phyloP scores from a whole-genome alignment of 2,329 filamentous ascomycete species.

The Hymenoscyphus albidus region DNA sequence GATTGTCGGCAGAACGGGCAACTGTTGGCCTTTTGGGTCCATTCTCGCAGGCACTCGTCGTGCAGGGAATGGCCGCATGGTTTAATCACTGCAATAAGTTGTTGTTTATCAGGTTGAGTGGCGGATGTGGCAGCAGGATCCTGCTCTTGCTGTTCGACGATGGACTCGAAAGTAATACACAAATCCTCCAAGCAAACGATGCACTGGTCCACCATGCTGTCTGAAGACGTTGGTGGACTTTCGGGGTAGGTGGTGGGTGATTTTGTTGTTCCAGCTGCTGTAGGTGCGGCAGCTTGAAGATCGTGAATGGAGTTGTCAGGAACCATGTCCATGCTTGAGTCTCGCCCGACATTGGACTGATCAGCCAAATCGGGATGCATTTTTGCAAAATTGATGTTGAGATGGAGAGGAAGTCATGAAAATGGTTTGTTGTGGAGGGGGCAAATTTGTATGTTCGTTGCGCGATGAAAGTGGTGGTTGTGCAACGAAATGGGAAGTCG shows the following conservation, averaged over 20 bases:
- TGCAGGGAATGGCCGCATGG: constrained; percentile 91
- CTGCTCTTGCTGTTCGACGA: constrained; percentile 24
- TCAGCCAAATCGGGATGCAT: constrained; percentile 44
- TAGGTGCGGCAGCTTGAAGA: neutral
- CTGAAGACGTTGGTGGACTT: constrained; percentile 16
- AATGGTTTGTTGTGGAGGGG: constrained; percentile 22
- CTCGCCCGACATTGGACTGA: constrained; percentile 55
- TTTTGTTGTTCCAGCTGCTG: constrained; percentile 1
- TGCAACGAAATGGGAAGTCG: constrained; percentile 7
- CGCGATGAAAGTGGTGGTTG: constrained; percentile 5
- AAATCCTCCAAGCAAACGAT: constrained; percentile 66
- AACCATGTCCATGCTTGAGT: constrained; percentile 12
- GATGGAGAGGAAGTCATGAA: constrained; percentile 31
- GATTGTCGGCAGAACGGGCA: constrained; percentile 92
- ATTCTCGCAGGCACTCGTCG: constrained; percentile 86
- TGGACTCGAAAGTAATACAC: constrained; percentile 29
- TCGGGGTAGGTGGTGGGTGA: constrained; percentile 10
- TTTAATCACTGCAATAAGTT: constrained; percentile 53
- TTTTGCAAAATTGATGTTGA: constrained; percentile 21
- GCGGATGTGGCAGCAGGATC: constrained; percentile 21
- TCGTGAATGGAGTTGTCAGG: constrained; percentile 7
- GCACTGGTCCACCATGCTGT: constrained; percentile 56
- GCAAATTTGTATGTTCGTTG: neutral
- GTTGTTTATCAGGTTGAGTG: constrained; percentile 23
- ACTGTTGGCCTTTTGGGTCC: constrained; percentile 95